Percentiles rank a stretch among this genome's conserved stretches.
Conservation (phyloP, 2,329 filamentous ascomycete species). For the Cephalotrichum gorgonifer region DNA sequence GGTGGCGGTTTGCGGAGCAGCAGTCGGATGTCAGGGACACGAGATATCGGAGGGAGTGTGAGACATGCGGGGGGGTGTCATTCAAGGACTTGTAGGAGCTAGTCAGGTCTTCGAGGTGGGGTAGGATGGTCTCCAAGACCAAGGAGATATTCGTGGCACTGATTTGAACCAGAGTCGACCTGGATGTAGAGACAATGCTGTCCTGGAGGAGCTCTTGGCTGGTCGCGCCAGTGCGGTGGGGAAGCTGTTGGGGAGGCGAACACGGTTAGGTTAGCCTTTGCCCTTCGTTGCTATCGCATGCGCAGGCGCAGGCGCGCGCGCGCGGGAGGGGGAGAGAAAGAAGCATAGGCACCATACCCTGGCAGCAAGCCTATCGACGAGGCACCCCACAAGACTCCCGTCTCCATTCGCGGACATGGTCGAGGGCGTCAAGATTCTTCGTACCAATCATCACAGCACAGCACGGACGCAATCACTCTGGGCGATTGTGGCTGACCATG, state of each 20-base stretch:
- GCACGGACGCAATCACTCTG: not conserved
- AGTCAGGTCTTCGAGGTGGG: constrained; percentile 47
- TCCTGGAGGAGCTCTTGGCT: constrained; percentile 48
- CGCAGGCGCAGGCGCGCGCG: too few species aligned
- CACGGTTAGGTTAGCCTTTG: not conserved
- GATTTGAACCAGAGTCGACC: constrained; percentile 50
- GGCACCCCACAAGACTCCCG: constrained; percentile 43
- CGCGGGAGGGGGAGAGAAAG: not conserved
- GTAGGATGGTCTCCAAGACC: constrained; percentile 47
- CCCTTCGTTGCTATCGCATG: not conserved
- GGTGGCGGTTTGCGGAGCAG: constrained; percentile 50
- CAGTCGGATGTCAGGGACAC: constrained; percentile 54
- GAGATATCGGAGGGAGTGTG: constrained; percentile 56
- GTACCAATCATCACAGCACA: not conserved
- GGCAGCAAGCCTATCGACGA: constrained; percentile 47
- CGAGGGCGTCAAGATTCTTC: not conserved
- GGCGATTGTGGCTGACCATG: not conserved
- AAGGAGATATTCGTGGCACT: constrained; percentile 41
- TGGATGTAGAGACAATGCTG: constrained; percentile 50
- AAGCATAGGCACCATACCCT: constrained; percentile 34
- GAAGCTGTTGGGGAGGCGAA: constrained; percentile 49
- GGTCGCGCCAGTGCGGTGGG: constrained; percentile 50
- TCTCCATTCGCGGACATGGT: constrained; percentile 38
- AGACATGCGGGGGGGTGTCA: constrained; percentile 46
- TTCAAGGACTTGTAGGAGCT: constrained; percentile 41